Evolutionary conservation across 1,139 yeast genomes (phyloP), one percentile per base, ranked within the genome.

Genomic region (Scheffersomyces illinoinensis): DNA sequence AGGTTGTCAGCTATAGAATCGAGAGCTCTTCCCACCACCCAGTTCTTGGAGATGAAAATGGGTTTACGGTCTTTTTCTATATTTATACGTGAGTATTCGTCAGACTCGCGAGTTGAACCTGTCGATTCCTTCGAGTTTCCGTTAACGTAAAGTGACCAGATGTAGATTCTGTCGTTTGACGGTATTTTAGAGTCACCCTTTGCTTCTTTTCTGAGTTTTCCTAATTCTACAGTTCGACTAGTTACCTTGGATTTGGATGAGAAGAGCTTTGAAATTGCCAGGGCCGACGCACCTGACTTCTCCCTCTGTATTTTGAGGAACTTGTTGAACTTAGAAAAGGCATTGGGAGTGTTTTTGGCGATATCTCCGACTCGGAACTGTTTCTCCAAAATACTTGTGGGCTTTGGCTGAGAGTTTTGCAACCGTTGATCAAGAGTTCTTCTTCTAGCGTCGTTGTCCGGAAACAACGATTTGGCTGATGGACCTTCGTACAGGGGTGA

Each of bases 11-110:
- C 86, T 14, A 90, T 81, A 50, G 83, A 81, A 70, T 93, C 98
- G 54, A 92, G 73, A 2, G 89, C 88, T 62, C 91, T 79, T 0
- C 98, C 98, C 7, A 91, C 81, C 0, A 91, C 88, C 91, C 95
- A 89, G 46, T 81, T 76, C 63, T 84, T 83, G 49, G 85, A 85
- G 18, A 89, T 81, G 67, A 71, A 90, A 18, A 89, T 68, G 0
- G 87, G 82, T 48, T 65, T 70, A 21, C 72, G 64, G 33, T 72
- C 76, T 21, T 67, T 68, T 6, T 70, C 73, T 6, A 72, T 66
- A 59, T 77, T 71, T 12, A 78, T 68, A 5, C 67, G 63, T 39
- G 61, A 60, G 39, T 75, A 63, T 49, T 68, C 69, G 14, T 70
- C 69, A 6, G 63, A 64, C n/a, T 78, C 72, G 14, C 50, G 50